Base-by-base conservation (phyloP, 2,329 filamentous ascomycete species). In the Westerdykella ornata region DNA sequence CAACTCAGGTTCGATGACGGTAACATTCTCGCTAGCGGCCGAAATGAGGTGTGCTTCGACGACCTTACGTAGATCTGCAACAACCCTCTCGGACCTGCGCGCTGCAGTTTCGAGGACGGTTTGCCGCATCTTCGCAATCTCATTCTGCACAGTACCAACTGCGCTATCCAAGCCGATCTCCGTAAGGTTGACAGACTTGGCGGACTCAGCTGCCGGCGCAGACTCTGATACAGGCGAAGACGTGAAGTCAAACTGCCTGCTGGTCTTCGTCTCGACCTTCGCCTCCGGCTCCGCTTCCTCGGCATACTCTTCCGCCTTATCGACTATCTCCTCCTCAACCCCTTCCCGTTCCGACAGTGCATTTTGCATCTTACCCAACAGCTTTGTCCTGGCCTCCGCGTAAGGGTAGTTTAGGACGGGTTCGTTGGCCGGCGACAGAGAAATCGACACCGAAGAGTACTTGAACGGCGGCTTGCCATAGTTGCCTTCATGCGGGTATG, bases 201-300 rank as follows among this genome's bases (percentile, higher is more conserved):
- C 12, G 35, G 19, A 28, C 5, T 18, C 16, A 15, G 34, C 13
- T 20, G 13, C 22, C 22, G 22, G 22, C 22, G 22, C 3, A 26
- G 22, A 4, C 12, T 11, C 22, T 26, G 22, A 26, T 11, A 26
- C 22, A 26, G 8, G 22, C 22, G 22, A 26, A 13, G 60, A 62
- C 60, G 63, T 62, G 47, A 65, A 65, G 40, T 65, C 61, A 37
- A 65, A 65, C 13, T 52, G 52, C 36, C 52, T 60, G 46, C 54
- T 54, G 9, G 52, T 44, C 44, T 59, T 62, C 16, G 59, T 53
- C 4, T 60, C 22, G 20, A n/a, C 8, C 34, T 37, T 18, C 35
- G 12, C 16, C 17, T 42, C 39, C 2, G 55, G 51, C 15, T 49
- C 42, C 5, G 47, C 37, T 7, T 47, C 44, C 26, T 44, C 43